A percentile compares a stretch with the other conserved stretches of the same genome.
phyloP scores from a whole-genome alignment of 495 filamentous ascomycete genomes.

The Tuber brumale region DNA sequence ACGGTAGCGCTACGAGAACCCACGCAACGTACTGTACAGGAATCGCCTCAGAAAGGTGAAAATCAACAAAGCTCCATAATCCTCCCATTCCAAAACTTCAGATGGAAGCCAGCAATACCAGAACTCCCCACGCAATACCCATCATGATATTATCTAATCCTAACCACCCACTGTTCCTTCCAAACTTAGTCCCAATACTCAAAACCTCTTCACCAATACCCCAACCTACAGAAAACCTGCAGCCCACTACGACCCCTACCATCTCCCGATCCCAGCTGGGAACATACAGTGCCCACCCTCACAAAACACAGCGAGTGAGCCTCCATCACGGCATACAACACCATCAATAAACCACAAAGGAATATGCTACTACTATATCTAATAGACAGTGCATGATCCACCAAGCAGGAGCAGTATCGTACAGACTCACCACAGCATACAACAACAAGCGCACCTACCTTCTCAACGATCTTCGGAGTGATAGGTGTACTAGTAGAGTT shows the following conservation, averaged over 20 bases:
- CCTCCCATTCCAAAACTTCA: background rate
- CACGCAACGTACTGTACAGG: too few relatives aligned
- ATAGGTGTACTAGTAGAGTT: slow-evolving; percentile 68
- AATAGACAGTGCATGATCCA: background rate
- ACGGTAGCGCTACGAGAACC: too few relatives aligned
- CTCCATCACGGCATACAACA: background rate
- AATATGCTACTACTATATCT: background rate
- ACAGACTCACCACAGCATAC: background rate
- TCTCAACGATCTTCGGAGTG: slow-evolving; percentile 64
- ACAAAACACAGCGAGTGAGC: background rate
- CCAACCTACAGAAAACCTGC: background rate
- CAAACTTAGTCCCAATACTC: background rate
- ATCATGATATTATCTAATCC: background rate
- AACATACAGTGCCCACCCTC: background rate
- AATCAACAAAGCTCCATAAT: background rate
- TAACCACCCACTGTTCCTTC: too few relatives aligned
- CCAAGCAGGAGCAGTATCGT: background rate
- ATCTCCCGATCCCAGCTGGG: background rate
- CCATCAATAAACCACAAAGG: too few relatives aligned
- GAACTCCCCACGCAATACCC: background rate
- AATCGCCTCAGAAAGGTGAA: background rate
- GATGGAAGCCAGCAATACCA: background rate
- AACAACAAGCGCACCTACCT: slow-evolving; percentile 45
- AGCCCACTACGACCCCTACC: background rate
- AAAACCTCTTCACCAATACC: background rate